Conservation (phyloP, 2,329 filamentous ascomycete genomes). For the Elsinoe ampelina region DNA sequence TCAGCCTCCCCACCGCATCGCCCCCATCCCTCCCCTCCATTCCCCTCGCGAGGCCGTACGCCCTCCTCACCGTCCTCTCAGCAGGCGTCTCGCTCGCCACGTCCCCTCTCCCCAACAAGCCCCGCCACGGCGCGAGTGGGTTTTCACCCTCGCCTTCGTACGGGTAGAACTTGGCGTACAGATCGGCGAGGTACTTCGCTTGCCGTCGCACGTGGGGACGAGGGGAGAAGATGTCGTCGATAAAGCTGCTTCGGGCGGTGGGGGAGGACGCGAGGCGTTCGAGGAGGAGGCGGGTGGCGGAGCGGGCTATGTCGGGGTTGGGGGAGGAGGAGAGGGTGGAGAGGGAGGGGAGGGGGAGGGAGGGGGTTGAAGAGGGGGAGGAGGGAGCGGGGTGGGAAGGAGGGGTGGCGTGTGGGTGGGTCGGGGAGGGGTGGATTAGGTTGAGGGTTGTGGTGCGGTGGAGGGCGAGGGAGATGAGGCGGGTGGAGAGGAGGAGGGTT, state of each 20-base stretch:
- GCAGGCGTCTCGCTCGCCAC: not conserved
- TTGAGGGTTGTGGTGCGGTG: slow-evolving; percentile 53
- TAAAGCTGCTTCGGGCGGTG: slow-evolving; percentile 15
- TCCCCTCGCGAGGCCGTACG: slow-evolving; percentile 1
- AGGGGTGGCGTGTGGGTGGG: slow-evolving; percentile 46
- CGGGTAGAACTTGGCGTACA: slow-evolving; percentile 16
- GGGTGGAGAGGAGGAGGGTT: slow-evolving; percentile 50
- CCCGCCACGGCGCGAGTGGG: not conserved
- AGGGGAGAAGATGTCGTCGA: slow-evolving; percentile 30
- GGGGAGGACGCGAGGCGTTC: slow-evolving; percentile 18
- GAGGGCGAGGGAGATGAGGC: slow-evolving; percentile 50
- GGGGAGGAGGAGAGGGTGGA: slow-evolving; percentile 31
- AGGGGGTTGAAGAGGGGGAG: slow-evolving; percentile 24
- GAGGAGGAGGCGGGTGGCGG: slow-evolving; percentile 24
- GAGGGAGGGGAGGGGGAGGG: slow-evolving; percentile 34
- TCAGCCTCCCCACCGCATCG: slow-evolving; percentile 17
- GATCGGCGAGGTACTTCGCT: slow-evolving; percentile 23
- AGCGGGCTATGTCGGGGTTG: slow-evolving; percentile 36
- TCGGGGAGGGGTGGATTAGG: slow-evolving; percentile 54
- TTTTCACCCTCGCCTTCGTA: not conserved
- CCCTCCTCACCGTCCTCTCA: not conserved
- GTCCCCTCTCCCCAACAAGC: slow-evolving; percentile 15
- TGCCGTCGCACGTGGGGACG: slow-evolving; percentile 24
- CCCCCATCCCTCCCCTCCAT: slow-evolving; percentile 14
- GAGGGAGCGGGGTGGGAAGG: slow-evolving; percentile 56